These are phyloP conservation scores for Phytophthora multivora DNA, from an alignment of 352 stramenopile species.

Conservation along the genomic window DNA sequence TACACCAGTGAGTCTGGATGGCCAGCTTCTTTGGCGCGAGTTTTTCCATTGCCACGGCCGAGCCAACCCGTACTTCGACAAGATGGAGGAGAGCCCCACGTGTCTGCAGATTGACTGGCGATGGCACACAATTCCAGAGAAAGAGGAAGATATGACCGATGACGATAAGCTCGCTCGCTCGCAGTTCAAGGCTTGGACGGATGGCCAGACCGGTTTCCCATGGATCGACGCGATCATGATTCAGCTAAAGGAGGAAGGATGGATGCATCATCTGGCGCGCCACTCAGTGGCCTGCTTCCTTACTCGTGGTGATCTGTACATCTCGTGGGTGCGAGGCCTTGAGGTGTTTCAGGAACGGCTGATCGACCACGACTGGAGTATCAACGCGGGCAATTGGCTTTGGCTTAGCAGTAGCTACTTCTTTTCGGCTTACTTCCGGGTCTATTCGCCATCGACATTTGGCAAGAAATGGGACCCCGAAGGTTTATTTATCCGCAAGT, in stretches of 20 bases:
- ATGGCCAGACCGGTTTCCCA: slow-evolving; percentile 95
- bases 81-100: slow-evolving; percentile 94
- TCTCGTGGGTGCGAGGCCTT: slow-evolving; percentile 94
- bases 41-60: slow-evolving; percentile 91
- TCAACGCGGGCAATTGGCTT: slow-evolving; percentile 98
- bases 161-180: slow-evolving; percentile 82
- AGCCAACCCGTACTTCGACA: slow-evolving; percentile 90
- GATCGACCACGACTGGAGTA: slow-evolving; percentile 96
- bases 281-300: slow-evolving; percentile 98
- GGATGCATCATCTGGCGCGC: slow-evolving; percentile 89
- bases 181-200: slow-evolving; percentile 94
- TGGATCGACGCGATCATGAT: slow-evolving; percentile 99
- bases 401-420: slow-evolving; percentile 95
- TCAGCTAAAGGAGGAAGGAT: slow-evolving; percentile 90
- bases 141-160: slow-evolving; percentile 66
- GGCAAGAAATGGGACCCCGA: slow-evolving; percentile 97
- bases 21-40: slow-evolving; percentile 96
- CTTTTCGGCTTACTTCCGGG: slow-evolving; percentile 98
- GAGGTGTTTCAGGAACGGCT: slow-evolving; percentile 93
- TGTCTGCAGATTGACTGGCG: slow-evolving; percentile 88
- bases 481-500: slow-evolving; percentile 93
- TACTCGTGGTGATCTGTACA: slow-evolving; percentile 97
- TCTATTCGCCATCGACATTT: slow-evolving; percentile 94
- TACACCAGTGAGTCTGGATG: slow-evolving; percentile 92
- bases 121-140: slow-evolving; percentile 85